Base-by-base conservation (phyloP, 441 rosid species). In the Pelargonium myrrhifolium region DNA sequence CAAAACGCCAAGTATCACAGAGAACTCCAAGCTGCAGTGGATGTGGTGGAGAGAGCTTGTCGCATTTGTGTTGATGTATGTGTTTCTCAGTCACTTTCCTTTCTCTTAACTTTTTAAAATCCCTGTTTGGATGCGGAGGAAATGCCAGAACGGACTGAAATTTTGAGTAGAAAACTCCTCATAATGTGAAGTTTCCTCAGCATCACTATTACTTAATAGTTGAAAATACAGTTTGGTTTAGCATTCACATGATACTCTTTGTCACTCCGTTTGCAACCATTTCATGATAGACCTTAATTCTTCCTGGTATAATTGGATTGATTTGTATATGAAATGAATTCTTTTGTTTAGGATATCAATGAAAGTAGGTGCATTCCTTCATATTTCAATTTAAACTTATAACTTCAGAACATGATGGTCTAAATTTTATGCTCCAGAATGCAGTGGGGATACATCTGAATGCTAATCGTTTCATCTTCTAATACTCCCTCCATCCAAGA, bases 11-110 rank as follows among this genome's bases (percentile, higher is more conserved):
- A 80, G 79, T 89, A 86, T 53, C 83, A 80, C 65, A 80, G 68
- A 72, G 97, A 93, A 79, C 89, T 93, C 11, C 86, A 83, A 66
- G 89, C 85, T 28, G 97, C 95, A 14, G 78, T 86, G 61, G 85
- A 78, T 69, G 85, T 83, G 5, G 95, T 90, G 24, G 90, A 84
- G 76, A 84, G 86, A 78, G 96, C 98, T 65, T 93, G 97, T 72
- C 81, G 82, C 20, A 90, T 93, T 68, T 93, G 97, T 68, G 72
- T 89, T 14, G 93, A 87, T 59, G 98, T 89, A 80, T 6, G 56
- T 49, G 72, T 58, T 15, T 31, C 45, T 51, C 39, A 45, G 20
- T 17, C 24, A 21, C 53, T 11, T 18, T 58, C 22, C 18, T 17
- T 58, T 47, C 26, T 59, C 59, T 11, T 43, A 59, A 2, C 15